Evolutionary conservation across 2,329 filamentous ascomycete species (phyloP).

Genomic region (Pseudogymnoascus sp.): DNA sequence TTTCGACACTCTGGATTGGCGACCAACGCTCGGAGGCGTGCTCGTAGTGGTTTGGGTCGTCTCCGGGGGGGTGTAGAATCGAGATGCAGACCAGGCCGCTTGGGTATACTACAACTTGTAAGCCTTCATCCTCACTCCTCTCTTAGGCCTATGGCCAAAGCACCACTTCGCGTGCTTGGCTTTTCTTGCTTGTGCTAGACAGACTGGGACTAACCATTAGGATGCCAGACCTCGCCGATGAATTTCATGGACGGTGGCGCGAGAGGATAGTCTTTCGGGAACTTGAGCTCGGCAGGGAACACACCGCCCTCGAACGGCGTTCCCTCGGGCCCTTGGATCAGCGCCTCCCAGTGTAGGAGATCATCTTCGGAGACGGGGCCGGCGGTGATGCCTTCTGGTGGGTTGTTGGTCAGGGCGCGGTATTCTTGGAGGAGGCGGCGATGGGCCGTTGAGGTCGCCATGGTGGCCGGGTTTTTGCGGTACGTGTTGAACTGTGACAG

Average conservation of each 20-base stretch:
- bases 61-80: slow-evolving; percentile 92
- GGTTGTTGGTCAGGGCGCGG: slow-evolving; percentile 83
- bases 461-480: slow-evolving; percentile 21
- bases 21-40: slow-evolving; percentile 93
- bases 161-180: not conserved
- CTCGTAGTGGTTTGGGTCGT: slow-evolving; percentile 98
- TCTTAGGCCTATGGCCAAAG: not conserved
- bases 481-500: not conserved
- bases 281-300: slow-evolving; percentile 89
- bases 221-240: slow-evolving; percentile 88
- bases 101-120: slow-evolving; percentile 60
- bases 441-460: slow-evolving; percentile 56
- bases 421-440: slow-evolving; percentile 93
- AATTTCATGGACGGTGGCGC: slow-evolving; percentile 96
- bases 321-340: slow-evolving; percentile 90
- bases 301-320: slow-evolving; percentile 95
- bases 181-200: not conserved
- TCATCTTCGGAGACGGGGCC: slow-evolving; percentile 91
- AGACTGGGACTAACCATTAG: slow-evolving; percentile 59
- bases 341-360: slow-evolving; percentile 89
- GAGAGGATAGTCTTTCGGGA: slow-evolving; percentile 94
- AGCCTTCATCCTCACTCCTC: not conserved
- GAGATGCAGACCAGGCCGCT: slow-evolving; percentile 93
- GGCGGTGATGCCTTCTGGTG: slow-evolving; percentile 94
- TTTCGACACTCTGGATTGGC: slow-evolving; percentile 94